Percentiles rank a stretch among this genome's conserved stretches.
These are phyloP conservation scores for Ilyonectria robusta DNA, from an alignment of 2,329 filamentous ascomycete species.

Conservation along the genomic window DNA sequence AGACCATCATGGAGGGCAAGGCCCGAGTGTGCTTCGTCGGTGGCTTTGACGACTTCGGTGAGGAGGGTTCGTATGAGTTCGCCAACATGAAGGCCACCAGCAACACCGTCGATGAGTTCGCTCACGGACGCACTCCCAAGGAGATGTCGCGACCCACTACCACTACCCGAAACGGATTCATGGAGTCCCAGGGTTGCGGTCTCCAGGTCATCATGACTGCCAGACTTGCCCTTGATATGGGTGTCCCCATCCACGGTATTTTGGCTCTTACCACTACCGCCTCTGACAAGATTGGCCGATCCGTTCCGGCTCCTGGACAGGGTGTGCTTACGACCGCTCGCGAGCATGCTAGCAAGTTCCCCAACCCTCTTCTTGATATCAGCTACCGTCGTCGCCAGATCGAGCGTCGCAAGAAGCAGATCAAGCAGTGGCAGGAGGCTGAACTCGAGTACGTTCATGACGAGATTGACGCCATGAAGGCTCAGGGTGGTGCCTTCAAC, in stretches of 20 bases:
- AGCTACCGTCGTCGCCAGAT: constrained; percentile 97
- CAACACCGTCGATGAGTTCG: constrained; percentile 97
- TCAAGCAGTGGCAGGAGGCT: constrained; percentile 96
- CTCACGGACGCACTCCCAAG: constrained; percentile 91
- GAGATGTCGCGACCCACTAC: constrained; percentile 99
- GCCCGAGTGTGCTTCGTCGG: constrained; percentile 97
- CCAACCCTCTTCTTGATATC: constrained; percentile 95
- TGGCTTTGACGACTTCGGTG: constrained; percentile 99
- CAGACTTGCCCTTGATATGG: constrained; percentile 96
- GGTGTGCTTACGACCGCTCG: constrained; percentile 97
- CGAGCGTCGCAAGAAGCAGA: constrained; percentile 92
- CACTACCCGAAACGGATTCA: constrained; percentile 97
- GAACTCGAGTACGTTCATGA: constrained; percentile 94
- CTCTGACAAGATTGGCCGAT: constrained; percentile 98
- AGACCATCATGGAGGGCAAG: constrained; percentile 99
- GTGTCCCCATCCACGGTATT: constrained; percentile 96
- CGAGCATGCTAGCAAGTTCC: constrained; percentile 91
- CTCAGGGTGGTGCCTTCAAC: constrained; percentile 80
- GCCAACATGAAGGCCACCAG: constrained; percentile 99
- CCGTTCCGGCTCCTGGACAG: constrained; percentile 94
- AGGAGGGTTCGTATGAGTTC: constrained; percentile 99
- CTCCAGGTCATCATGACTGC: constrained; percentile 99
- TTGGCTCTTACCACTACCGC: constrained; percentile 94
- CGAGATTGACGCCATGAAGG: constrained; percentile 92
- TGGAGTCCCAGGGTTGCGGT: constrained; percentile 99